Evolutionary conservation across 2,329 filamentous ascomycete species (phyloP).

Genomic region (Pyrenophora seminiperda): DNA sequence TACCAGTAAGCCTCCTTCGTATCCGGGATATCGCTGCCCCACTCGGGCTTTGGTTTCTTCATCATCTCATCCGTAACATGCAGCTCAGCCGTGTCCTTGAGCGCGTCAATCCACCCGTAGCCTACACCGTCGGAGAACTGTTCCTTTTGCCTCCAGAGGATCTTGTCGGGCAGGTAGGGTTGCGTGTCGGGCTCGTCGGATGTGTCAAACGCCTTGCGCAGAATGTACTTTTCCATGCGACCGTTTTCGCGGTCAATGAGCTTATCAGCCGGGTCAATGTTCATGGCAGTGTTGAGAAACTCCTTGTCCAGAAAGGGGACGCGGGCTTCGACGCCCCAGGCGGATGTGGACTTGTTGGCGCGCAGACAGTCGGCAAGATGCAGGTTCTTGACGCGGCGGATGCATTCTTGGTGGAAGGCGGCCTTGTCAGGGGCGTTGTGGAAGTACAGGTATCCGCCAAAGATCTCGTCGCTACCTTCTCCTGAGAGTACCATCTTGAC

Average conservation of each 20-base stretch:
- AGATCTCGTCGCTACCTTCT: slow-evolving; percentile 97
- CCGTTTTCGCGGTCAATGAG: slow-evolving; percentile 78
- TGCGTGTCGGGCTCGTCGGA: slow-evolving; percentile 77
- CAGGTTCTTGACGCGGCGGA: slow-evolving; percentile 93
- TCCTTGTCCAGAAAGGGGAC: slow-evolving; percentile 97
- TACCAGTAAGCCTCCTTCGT: slow-evolving; percentile 99
- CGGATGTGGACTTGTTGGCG: slow-evolving; percentile 98
- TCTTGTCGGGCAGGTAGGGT: slow-evolving; percentile 93
- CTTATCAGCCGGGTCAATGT: slow-evolving; percentile 92
- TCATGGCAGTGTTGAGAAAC: slow-evolving; percentile 93
- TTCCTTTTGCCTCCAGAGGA: slow-evolving; percentile 98
- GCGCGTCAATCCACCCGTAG: slow-evolving; percentile 97
- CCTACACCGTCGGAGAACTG: slow-evolving; percentile 98
- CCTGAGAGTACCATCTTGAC: slow-evolving; percentile 99
- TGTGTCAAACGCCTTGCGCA: slow-evolving; percentile 97
- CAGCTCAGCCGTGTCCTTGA: slow-evolving; percentile 91
- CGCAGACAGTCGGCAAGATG: slow-evolving; percentile 95
- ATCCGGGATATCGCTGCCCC: slow-evolving; percentile 90
- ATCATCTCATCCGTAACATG: slow-evolving; percentile 97
- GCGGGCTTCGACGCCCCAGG: slow-evolving; percentile 96
- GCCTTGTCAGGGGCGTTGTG: slow-evolving; percentile 88
- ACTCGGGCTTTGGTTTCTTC: slow-evolving; percentile 96
- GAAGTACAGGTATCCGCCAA: slow-evolving; percentile 98
- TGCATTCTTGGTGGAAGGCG: slow-evolving; percentile 94
- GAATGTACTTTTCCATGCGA: slow-evolving; percentile 94